Percentiles rank a stretch among this genome's conserved stretches.
Conservation (phyloP, 2,329 filamentous ascomycete species). For the Metarhizium humberi region DNA sequence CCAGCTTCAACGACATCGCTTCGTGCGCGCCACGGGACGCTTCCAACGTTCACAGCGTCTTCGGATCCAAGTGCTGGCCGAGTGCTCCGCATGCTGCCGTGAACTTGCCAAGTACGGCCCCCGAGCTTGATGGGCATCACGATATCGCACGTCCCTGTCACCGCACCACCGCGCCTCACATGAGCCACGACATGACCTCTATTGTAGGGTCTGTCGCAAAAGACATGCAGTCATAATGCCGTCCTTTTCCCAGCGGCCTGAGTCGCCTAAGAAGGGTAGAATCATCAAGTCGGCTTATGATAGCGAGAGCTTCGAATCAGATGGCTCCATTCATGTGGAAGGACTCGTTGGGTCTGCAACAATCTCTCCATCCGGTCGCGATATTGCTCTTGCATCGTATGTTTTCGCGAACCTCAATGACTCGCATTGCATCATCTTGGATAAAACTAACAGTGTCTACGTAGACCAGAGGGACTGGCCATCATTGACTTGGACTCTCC, state of each 20-base stretch:
- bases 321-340: conserved; percentile 76
- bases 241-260: conserved; percentile 34
- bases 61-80: background rate
- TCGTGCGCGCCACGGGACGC: background rate
- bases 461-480: conserved; percentile 70
- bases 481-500: conserved; percentile 89
- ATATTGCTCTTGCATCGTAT: conserved; percentile 78
- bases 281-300: conserved; percentile 63
- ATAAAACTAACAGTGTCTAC: background rate
- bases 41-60: background rate
- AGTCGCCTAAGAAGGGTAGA: conserved; percentile 46
- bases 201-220: background rate
- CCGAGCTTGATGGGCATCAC: background rate
- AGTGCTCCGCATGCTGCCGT: background rate
- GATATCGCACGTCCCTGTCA: background rate
- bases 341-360: conserved; percentile 79
- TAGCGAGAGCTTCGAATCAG: conserved; percentile 78
- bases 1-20: background rate
- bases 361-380: conserved; percentile 83
- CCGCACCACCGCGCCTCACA: background rate
- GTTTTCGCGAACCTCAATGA: conserved; percentile 14
- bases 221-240: conserved; percentile 29
- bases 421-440: conserved; percentile 14
- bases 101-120: background rate
- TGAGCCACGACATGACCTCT: conserved; percentile 7